Evolutionary conservation across 2,329 filamentous ascomycete genomes (phyloP), one percentile per base, ranked within the genome.

Genomic region (Beauveria varroae): DNA sequence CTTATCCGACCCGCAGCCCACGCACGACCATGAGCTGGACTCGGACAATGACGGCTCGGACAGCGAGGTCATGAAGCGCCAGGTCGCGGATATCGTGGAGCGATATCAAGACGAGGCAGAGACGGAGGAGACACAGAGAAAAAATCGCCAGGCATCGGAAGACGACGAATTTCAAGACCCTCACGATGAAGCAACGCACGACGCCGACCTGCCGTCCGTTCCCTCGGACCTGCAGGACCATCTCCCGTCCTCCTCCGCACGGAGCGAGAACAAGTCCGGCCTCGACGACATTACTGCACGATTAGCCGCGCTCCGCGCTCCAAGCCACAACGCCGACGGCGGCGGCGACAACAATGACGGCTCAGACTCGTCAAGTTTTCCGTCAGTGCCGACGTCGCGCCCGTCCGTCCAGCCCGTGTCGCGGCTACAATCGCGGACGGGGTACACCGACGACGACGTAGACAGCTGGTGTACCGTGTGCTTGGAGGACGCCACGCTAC

Each of bases 391-490:
- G 0, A 79, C 76, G 0, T 80, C 79, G 63, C 70, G 69, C n/a
- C 82, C 81, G 0, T 73, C 73, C 6, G 76, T 78, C 43, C 72
- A 72, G 8, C 72, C 73, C 3, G 67, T 72, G 18, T 74, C 72
- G n/a, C 72, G 75, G 5, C 69, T 80, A 5, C 70, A 69, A 18
- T 74, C 72, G 57, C 72, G 70, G 47, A 74, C 71, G 3, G 76
- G 75, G 53, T 85, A 81, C 69, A 84, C 86, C 0, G 87, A 93
- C 67, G 86, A 88, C 40, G 89, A 93, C 67, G 80, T 87, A 64
- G 85, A 87, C 47, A 84, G 81, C 1, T 96, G 90, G 90, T 96
- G 91, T 71, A 83, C 87, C 37, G 91, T 95, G 10, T 96, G 91
- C 70, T 85, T 88, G 52, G 89, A 91, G 62, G 89, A 95, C 68